Conservation (phyloP, 345 rosid genomes). For the Camelina neglecta region DNA sequence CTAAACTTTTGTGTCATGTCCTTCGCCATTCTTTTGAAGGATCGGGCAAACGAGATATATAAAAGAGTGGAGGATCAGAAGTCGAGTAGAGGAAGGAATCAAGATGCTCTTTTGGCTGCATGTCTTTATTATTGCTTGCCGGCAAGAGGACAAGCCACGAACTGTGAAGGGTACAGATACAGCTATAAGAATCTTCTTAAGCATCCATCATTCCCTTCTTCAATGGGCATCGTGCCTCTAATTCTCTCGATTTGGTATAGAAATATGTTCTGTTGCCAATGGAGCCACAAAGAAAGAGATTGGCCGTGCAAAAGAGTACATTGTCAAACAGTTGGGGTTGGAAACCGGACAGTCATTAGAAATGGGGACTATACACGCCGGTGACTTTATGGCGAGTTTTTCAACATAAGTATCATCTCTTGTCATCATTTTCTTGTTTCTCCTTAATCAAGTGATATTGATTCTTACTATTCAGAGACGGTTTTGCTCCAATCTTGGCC, state of each 20-base stretch:
- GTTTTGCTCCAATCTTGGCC: constrained; percentile 85
- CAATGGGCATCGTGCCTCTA: constrained; percentile 58
- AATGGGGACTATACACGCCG: constrained; percentile 51
- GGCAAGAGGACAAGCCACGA: constrained; percentile 94
- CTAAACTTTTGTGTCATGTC: background rate
- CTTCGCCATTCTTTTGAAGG: constrained; percentile 52
- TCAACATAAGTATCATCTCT: background rate
- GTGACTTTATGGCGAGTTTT: constrained; percentile 78
- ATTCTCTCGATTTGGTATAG: constrained; percentile 51
- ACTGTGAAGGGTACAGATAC: constrained; percentile 86
- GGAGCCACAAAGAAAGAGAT: constrained; percentile 92
- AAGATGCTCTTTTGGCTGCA: constrained; percentile 97
- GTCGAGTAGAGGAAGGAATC: constrained; percentile 98
- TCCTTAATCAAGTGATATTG: background rate
- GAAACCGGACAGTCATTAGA: constrained; percentile 72
- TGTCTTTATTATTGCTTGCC: constrained; percentile 96
- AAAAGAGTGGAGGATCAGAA: constrained; percentile 95
- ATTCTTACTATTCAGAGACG: background rate
- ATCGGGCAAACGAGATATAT: constrained; percentile 92
- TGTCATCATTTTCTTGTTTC: background rate
- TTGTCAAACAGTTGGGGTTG: constrained; percentile 85
- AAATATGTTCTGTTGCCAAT: constrained; percentile 91
- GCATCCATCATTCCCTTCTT: constrained; percentile 49
- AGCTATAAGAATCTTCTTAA: constrained; percentile 48
- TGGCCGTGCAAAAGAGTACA: constrained; percentile 87